These are phyloP conservation scores for Salicornia ramosissima DNA, from an alignment of 148 eudicot genomes.

Conservation along the genomic window DNA sequence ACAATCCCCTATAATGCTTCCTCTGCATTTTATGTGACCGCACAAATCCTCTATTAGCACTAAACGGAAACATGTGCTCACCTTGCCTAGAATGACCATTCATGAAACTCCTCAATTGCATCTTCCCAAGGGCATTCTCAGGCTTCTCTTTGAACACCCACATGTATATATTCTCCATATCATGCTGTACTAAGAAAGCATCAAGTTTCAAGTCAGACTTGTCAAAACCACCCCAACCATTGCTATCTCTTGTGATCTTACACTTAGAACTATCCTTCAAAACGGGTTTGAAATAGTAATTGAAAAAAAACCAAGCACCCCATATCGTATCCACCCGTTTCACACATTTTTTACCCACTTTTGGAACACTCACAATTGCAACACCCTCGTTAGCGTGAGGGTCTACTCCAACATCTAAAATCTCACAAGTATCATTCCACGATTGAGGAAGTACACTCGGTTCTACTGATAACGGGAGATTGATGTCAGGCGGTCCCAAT, in stretches of 20 bases:
- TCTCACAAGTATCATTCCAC: constrained; percentile 54
- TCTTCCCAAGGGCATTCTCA: constrained; percentile 76
- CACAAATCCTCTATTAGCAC: constrained; percentile 74
- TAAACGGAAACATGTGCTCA: constrained; percentile 64
- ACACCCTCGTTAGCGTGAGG: constrained; percentile 54
- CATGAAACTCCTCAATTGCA: constrained; percentile 89
- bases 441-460: constrained; percentile 60
- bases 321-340: constrained; percentile 71
- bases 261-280: constrained; percentile 57
- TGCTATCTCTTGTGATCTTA: constrained; percentile 44
- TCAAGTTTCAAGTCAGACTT: constrained; percentile 66
- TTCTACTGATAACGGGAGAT: constrained; percentile 61
- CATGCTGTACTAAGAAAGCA: constrained; percentile 80
- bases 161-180: constrained; percentile 92
- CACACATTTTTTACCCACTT: constrained; percentile 55
- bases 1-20: constrained; percentile 77
- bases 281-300: constrained; percentile 70
- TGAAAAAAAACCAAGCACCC: constrained; percentile 94
- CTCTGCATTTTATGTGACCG: constrained; percentile 87
- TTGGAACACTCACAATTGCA: constrained; percentile 41
- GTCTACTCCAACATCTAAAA: constrained; percentile 68
- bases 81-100: constrained; percentile 84
- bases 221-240: constrained; percentile 67
- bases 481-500: constrained; percentile 72
- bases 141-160: constrained; percentile 81